Evolutionary conservation across 75 land plant genomes (phyloP).

Genomic region (Sequoiadendron giganteum): DNA sequence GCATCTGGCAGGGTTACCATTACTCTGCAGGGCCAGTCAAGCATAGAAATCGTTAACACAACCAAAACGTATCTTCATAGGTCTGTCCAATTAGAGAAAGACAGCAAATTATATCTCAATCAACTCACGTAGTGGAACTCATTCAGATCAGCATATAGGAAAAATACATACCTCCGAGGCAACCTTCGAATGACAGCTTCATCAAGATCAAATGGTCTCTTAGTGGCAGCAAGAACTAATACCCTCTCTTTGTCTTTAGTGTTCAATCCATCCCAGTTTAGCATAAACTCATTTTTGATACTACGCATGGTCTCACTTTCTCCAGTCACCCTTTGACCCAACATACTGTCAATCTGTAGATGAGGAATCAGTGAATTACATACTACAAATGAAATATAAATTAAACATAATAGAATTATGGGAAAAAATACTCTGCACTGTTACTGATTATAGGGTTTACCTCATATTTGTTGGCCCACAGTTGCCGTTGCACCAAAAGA

Average conservation of each 20-base stretch:
- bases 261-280: constrained; percentile 27
- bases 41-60: neutral
- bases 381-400: neutral
- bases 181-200: constrained; percentile 64
- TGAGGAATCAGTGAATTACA: neutral
- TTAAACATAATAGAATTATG: neutral
- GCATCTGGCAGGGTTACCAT: constrained; percentile 22
- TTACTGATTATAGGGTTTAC: constrained; percentile 24
- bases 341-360: constrained; percentile 76
- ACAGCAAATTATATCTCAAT: neutral
- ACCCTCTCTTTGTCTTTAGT: constrained; percentile 26
- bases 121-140: neutral
- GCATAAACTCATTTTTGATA: constrained; percentile 68
- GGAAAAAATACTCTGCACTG: neutral
- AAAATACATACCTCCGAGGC: constrained; percentile 42
- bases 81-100: neutral
- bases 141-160: neutral
- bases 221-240: constrained; percentile 31
- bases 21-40: constrained; percentile 10
- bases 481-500: too few relatives aligned
- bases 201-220: constrained; percentile 64
- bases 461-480: too few relatives aligned
- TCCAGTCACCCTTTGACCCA: constrained; percentile 71
- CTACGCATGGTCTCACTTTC: constrained; percentile 89
- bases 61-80: neutral